Percentiles rank a stretch among this genome's conserved stretches.
phyloP scores from a whole-genome alignment of 176 grass and related monocot genomes.

The Stipa capillata region DNA sequence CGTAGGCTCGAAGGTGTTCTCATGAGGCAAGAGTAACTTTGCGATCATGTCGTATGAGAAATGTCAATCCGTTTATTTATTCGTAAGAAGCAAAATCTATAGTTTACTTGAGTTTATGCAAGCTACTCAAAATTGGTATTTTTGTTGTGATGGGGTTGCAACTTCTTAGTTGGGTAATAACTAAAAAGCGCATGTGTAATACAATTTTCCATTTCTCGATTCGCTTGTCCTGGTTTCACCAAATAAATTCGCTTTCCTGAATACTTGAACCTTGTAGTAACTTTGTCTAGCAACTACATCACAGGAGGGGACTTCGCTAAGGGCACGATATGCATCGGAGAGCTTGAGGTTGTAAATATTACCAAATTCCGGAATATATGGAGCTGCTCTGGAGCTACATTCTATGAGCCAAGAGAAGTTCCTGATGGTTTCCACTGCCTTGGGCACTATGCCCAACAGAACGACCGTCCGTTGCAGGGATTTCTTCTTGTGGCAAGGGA shows the following conservation, averaged over 20 bases:
- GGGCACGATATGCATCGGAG: constrained; percentile 66
- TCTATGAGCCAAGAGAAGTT: constrained; percentile 65
- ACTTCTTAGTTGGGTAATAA: not conserved
- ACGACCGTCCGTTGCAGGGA: constrained; percentile 46
- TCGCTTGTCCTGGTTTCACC: not conserved
- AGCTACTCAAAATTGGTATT: not conserved
- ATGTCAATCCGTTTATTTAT: not conserved
- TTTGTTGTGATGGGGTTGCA: not conserved
- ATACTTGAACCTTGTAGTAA: not conserved
- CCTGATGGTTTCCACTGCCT: constrained; percentile 79
- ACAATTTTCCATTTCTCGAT: not conserved
- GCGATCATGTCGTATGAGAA: not conserved
- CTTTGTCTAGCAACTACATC: not conserved
- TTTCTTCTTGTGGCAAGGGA: constrained; percentile 82
- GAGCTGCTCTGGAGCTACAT: constrained; percentile 63
- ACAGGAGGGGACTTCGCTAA: constrained; percentile 62
- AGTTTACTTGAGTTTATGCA: not conserved
- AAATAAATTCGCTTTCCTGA: not conserved
- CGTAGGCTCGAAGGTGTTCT: too few species aligned
- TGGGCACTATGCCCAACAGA: constrained; percentile 70
- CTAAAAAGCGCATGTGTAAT: not conserved
- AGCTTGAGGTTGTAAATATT: constrained; percentile 50
- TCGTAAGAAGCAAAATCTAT: not conserved
- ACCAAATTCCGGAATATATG: constrained; percentile 52
- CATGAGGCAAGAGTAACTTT: too few species aligned